Base-by-base conservation (phyloP, 148 eudicot species). In the Vaccinium vitisidaea region DNA sequence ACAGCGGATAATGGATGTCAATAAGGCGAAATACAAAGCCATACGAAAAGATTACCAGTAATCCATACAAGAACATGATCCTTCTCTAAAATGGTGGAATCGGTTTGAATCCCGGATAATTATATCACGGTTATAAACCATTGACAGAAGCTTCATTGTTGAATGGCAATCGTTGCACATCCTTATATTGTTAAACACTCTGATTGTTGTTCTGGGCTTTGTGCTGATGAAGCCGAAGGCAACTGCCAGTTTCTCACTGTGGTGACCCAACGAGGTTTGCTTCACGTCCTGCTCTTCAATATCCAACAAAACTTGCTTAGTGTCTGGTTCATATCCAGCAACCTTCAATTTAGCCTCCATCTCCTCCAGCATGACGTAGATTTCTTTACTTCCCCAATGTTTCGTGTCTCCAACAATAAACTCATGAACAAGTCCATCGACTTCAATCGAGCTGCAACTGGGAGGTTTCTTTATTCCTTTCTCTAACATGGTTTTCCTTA, bases 221-320 rank as follows among this genome's bases (percentile, higher is more conserved):
- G 84, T 85, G 70, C 63, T 81, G 7, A 85, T 80, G 54, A 85
- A 19, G 12, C 84, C 87, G 14, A 71, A 85, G 19, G 87, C 87
- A 46, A 85, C 84, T 8, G 87, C 87, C 70, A 85, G 36, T 75
- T 80, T 84, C 53, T 84, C 86, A 80, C 86, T 84, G 78, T 85
- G 87, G 52, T 58, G 87, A 12, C 80, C 79, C 80, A 85, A 27
- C 21, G 87, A 80, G 49, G 49, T 58, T 49, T 81, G 52, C 79
- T 65, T 80, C 43, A 58, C 58, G 70, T 80, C 74, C 74, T 85
- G 77, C 0, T 77, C 74, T 10, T 85, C 84, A 80, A 80, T 81
- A 18, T 80, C 87, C 19, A 71, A 73, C 74, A 81, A 11, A 32
- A 73, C 87, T 59, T 85, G 80, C 46, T 25, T 36, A 10, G 70